These are phyloP conservation scores for Phytophthora hybrid DNA, from an alignment of 352 stramenopile genomes.

Conservation along the genomic window DNA sequence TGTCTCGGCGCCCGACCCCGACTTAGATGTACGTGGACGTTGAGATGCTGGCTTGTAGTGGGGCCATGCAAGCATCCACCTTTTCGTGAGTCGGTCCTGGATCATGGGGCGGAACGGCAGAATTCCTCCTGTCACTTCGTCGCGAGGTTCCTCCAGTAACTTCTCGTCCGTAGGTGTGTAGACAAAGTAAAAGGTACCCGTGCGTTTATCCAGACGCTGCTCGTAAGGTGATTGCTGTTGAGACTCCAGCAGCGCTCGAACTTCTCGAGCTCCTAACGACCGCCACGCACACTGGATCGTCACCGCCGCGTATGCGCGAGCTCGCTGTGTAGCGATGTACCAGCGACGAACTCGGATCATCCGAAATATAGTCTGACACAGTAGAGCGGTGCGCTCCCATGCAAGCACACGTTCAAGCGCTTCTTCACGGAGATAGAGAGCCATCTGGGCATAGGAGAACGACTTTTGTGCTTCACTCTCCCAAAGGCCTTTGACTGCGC, in stretches of 20 bases:
- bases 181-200: conserved; percentile 67
- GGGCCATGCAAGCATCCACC: conserved; percentile 79
- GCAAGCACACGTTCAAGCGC: conserved; percentile 65
- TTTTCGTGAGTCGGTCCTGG: conserved; percentile 73
- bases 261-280: conserved; percentile 43
- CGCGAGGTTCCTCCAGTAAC: conserved; percentile 64
- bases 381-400: conserved; percentile 57
- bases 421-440: conserved; percentile 69
- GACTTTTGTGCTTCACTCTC: conserved; percentile 47
- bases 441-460: conserved; percentile 70
- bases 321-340: conserved; percentile 53
- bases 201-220: conserved; percentile 64
- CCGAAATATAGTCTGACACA: conserved; percentile 64
- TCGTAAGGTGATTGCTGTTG: conserved; percentile 80
- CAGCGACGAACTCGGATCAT: conserved; percentile 66
- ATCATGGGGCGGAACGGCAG: conserved; percentile 76
- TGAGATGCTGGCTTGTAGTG: conserved; percentile 42
- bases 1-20: conserved; percentile 9
- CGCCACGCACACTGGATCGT: conserved; percentile 74
- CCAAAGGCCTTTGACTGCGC: conserved; percentile 66
- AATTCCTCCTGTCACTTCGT: conserved; percentile 53
- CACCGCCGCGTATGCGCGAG: conserved; percentile 44
- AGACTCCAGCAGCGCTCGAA: conserved; percentile 50
- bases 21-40: conserved; percentile 21
- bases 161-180: conserved; percentile 76